Base-by-base conservation (phyloP, 2,329 filamentous ascomycete species). In the Penicillium fuscoglaucum region DNA sequence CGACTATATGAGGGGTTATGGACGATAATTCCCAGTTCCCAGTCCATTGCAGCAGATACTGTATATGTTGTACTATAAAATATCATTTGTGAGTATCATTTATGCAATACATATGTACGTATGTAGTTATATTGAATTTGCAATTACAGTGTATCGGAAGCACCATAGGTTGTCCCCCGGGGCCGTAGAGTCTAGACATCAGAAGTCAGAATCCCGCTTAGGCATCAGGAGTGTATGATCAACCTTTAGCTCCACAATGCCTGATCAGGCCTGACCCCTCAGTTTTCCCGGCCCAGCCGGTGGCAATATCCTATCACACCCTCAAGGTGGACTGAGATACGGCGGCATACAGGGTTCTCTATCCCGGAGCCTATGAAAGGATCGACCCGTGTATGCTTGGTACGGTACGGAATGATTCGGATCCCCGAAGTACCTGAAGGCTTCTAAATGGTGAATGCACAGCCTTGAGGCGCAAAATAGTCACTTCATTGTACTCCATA, bases 381-480 rank as follows among this genome's bases (percentile, higher is more conserved):
- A 39, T 56, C 33, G 48, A 61, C 44, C 52, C 43, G 50, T 44
- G 56, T 63, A 53, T 40, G 40, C 12, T 44, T 48, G 40, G 40
- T 53, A 53, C 29, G 29, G 51, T 52, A 64, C 54, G 58, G 65
- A 65, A 67, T 60, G 63, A 61, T 33, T 67, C 65, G 65, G 65
- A 66, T 61, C 57, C 61, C 44, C 31, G 43, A 61, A 61, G 41
- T 48, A 52, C 21, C 51, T 55, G 33, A 48, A 55, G 50, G 33
- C 33, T 17, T 17, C 6, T 7, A 17, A 35, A 40, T 29, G 50
- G 50, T 40, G 41, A 19, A 26, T 21, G 9, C 53, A 57, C 45
- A 57, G 46, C 52, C 40, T 39, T 12, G 46, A 45, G 29, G 21
- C 29, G 28, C 13, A 33, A 19, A 35, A 35, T n/a, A 31, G 15